These are phyloP conservation scores for Claviceps lovelessii DNA, from an alignment of 2,329 filamentous ascomycete genomes.

Conservation along the genomic window DNA sequence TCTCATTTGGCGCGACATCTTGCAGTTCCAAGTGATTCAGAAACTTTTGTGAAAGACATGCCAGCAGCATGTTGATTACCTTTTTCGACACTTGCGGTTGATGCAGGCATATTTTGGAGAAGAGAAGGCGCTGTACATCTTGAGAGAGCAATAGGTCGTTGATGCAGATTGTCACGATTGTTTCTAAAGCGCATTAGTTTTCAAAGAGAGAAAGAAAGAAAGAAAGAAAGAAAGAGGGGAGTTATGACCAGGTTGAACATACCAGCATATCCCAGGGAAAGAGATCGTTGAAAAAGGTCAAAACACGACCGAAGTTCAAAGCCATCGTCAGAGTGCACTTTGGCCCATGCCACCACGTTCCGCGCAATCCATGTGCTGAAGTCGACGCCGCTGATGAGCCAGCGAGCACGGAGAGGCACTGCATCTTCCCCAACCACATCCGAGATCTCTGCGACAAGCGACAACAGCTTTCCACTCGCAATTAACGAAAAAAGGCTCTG, in stretches of 20 bases:
- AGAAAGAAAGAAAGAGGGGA: too few relatives aligned
- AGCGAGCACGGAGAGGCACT: slow-evolving; percentile 21
- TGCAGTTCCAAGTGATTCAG: slow-evolving; percentile 23
- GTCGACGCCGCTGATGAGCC: slow-evolving; percentile 49
- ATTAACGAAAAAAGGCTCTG: slow-evolving; percentile 29
- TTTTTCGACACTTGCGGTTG: slow-evolving; percentile 15
- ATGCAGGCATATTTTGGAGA: slow-evolving; percentile 17
- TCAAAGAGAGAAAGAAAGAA: too few relatives aligned
- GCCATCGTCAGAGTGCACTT: slow-evolving; percentile 14
- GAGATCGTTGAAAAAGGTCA: slow-evolving; percentile 40
- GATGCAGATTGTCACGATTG: slow-evolving; percentile 22
- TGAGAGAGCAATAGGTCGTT: slow-evolving; percentile 23
- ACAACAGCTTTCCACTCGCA: slow-evolving; percentile 34
- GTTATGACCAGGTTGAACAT: slow-evolving; percentile 11
- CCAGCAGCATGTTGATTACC: slow-evolving; percentile 14
- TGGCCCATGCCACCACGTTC: slow-evolving; percentile 40
- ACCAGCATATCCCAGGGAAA: slow-evolving; percentile 64
- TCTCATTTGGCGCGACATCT: slow-evolving; percentile 16
- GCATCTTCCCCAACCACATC: slow-evolving; percentile 27
- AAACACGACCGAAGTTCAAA: slow-evolving; percentile 28
- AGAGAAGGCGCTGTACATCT: slow-evolving; percentile 10
- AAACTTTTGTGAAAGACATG: slow-evolving; percentile 31
- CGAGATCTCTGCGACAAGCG: slow-evolving; percentile 41
- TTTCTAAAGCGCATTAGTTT: slow-evolving; percentile 21
- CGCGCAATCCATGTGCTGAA: slow-evolving; percentile 60